Conservation (phyloP, 148 eudicot species). For the Drosera capensis region DNA sequence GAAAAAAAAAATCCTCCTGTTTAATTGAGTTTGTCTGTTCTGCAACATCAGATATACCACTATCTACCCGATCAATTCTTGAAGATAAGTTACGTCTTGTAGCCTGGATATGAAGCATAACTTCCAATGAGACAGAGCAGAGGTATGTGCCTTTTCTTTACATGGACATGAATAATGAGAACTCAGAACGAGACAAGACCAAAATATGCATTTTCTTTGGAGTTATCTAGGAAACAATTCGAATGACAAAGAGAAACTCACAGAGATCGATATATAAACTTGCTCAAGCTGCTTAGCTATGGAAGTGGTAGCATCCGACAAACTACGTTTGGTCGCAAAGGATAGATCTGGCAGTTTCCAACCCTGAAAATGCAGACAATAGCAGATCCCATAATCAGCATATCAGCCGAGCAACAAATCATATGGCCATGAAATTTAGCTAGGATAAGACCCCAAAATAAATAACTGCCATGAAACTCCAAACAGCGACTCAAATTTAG, state of each 20-base stretch:
- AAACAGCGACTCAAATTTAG: no score
- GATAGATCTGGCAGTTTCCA: slow-evolving; percentile 77
- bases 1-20: no score
- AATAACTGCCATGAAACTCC: no score
- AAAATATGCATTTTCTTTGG: not conserved
- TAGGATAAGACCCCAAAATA: no score
- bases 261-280: slow-evolving; percentile 54
- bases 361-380: slow-evolving; percentile 38
- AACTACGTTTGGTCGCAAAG: slow-evolving; percentile 76
- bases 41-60: slow-evolving; percentile 28
- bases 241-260: slow-evolving; percentile 13
- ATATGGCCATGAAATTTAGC: no score
- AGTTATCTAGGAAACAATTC: not conserved
- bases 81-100: slow-evolving; percentile 36
- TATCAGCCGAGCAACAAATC: no score
- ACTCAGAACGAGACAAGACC: not conserved
- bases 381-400: slow-evolving; percentile 1
- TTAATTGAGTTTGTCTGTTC: slow-evolving; percentile 29
- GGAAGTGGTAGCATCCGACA: slow-evolving; percentile 57
- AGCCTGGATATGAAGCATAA: slow-evolving; percentile 22
- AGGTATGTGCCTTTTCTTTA: not conserved
- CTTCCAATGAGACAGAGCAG: not conserved
- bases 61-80: slow-evolving; percentile 35
- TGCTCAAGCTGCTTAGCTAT: slow-evolving; percentile 55
- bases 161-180: no score